Evolutionary conservation across 768 basidiomycete genomes (phyloP), one percentile per base, ranked within the genome.

Genomic region (Pulveroboletus frians): DNA sequence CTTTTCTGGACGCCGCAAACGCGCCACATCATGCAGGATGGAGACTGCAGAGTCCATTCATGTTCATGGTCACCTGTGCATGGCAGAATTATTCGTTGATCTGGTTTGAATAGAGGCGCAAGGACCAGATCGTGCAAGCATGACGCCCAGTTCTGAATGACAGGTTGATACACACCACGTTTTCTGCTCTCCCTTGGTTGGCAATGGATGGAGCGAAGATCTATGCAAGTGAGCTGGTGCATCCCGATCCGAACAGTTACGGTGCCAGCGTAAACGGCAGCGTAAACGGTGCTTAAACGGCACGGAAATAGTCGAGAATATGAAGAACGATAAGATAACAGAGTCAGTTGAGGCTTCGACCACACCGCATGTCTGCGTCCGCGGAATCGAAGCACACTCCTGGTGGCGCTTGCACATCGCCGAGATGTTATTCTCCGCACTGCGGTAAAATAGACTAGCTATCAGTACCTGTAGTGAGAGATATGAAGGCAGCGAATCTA

Each of bases 261-360:
- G n/a, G 36, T 21, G 18, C 27, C 23, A 53, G 14, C 31, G 18
- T 37, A 23, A 14, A 43, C 37, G 63, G 63, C 23, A 53, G 14
- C 31, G 18, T 37, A 23, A 14, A 43, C 37, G 63, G 63, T 41
- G 49, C 47, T 56, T 63, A 52, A 38, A 47, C 53, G 63, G 63
- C 51, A 41, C 57, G 60, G 54, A 4, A 49, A 50, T 15, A 26
- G 37, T 53, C 18, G 43, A 49, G 14, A 40, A 43, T 36, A 52
- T 38, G 41, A 52, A 52, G 32, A 15, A 43, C 43, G 62, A 64
- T 64, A 64, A 62, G 62, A 64, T 64, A 60, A 43, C 47, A 47
- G 26, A 45, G 49, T 54, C 51, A 37, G 38, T 32, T 44, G 50
- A 45, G 34, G 27, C 46, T 41, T 54, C 42, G 52, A 64, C 52